Conservation (phyloP, 176 grass and related monocot species). For the Eragrostis nindensis region DNA sequence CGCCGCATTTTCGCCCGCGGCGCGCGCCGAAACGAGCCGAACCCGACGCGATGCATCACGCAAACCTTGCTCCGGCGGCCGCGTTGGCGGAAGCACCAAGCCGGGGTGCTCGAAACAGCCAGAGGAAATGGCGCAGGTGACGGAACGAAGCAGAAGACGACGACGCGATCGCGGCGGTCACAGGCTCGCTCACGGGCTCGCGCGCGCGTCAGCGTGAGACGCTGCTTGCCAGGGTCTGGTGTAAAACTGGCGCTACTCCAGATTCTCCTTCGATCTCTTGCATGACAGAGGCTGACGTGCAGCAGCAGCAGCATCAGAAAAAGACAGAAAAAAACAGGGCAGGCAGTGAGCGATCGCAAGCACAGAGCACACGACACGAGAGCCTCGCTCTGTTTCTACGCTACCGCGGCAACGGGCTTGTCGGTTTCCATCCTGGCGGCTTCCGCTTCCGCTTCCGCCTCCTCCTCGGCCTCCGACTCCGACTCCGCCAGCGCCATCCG, state of each 20-base stretch:
- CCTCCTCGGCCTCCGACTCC: conserved; percentile 42
- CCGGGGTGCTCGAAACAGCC: background rate
- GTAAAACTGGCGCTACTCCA: conserved; percentile 11
- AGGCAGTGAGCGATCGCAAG: background rate
- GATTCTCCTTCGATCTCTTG: conserved; percentile 29
- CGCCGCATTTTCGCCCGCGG: background rate
- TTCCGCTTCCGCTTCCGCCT: background rate
- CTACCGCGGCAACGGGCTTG: background rate
- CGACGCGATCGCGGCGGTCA: background rate
- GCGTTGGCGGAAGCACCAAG: background rate
- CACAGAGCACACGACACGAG: background rate
- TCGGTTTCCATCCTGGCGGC: conserved; percentile 3
- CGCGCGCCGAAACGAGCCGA: background rate
- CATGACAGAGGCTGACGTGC: conserved; percentile 23
- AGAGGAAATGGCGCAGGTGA: background rate
- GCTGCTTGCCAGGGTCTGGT: background rate
- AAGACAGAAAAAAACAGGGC: background rate
- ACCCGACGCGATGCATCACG: too few species aligned
- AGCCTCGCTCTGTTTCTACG: conserved; percentile 7
- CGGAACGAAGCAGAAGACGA: background rate
- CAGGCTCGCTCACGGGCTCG: background rate
- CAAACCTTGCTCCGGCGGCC: background rate
- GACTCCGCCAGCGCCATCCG: conserved; percentile 70
- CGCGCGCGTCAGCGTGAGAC: conserved; percentile 5
- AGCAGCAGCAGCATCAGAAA: background rate